phyloP scores from a whole-genome alignment of 2,329 filamentous ascomycete genomes.

The Fusarium chuoi region DNA sequence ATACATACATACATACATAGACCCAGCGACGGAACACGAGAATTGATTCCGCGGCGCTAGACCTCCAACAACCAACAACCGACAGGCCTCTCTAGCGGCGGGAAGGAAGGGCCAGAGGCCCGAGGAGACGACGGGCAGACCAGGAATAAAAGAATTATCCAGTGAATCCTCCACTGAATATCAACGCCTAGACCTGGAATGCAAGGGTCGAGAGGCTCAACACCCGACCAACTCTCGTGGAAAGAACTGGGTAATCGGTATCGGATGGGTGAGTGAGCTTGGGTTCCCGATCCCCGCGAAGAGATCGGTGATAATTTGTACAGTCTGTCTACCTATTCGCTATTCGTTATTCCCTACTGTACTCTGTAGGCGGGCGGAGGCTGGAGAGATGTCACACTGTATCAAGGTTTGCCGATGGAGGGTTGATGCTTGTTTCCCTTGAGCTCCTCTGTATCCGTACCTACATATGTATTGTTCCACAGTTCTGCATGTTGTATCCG shows the following conservation, averaged over 20 bases:
- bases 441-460: conserved; percentile 8
- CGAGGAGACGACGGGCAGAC: conserved; percentile 19
- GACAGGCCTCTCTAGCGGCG: conserved; percentile 37
- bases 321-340: not conserved
- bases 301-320: conserved; percentile 9
- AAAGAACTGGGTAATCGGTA: not conserved
- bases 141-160: not conserved
- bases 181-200: not conserved
- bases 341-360: not conserved
- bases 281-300: conserved; percentile 12
- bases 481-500: not conserved
- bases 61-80: conserved; percentile 16
- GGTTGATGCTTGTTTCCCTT: conserved; percentile 4
- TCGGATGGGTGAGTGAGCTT: conserved; percentile 1
- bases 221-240: conserved; percentile 9
- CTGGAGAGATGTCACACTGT: not conserved
- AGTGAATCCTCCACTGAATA: not conserved
- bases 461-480: conserved; percentile 8
- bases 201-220: conserved; percentile 30
- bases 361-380: not conserved
- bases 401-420: not conserved
- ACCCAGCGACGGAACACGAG: conserved; percentile 19
- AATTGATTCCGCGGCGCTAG: conserved; percentile 36
- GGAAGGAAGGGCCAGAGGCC: conserved; percentile 32
- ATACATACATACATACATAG: not conserved